Percentiles rank a stretch among this genome's conserved stretches.
phyloP scores from a whole-genome alignment of 1,284 basidiomycete genomes.

The Marasmius tenuissimus region DNA sequence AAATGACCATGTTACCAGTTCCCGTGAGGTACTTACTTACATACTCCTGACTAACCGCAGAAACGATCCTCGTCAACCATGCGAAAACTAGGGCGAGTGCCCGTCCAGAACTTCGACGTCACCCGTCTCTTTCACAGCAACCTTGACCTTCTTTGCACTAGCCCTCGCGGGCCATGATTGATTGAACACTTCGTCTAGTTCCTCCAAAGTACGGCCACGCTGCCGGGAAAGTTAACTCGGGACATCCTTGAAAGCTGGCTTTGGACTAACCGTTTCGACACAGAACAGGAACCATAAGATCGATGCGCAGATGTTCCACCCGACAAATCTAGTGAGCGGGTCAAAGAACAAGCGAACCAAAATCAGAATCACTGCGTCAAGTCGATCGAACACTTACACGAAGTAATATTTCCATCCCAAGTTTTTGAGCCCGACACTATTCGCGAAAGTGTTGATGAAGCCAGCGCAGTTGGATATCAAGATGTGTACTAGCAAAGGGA shows the following conservation, averaged over 20 bases:
- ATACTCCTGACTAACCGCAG: too few relatives aligned
- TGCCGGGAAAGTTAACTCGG: background rate
- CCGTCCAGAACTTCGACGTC: slow-evolving; percentile 4
- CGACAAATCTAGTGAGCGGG: slow-evolving; percentile 20
- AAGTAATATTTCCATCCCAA: slow-evolving; percentile 29
- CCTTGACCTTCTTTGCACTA: slow-evolving; percentile 19
- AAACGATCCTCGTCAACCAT: too few relatives aligned
- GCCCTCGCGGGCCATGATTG: slow-evolving; percentile 25
- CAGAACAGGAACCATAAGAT: slow-evolving; percentile 26
- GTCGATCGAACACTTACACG: slow-evolving; percentile 16
- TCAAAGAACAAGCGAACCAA: background rate
- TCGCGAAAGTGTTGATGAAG: slow-evolving; percentile 30
- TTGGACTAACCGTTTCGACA: slow-evolving; percentile 23
- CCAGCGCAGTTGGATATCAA: slow-evolving; percentile 27
- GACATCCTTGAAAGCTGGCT: background rate
- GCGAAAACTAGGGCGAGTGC: background rate
- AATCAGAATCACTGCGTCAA: background rate
- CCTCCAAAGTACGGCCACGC: slow-evolving; percentile 24
- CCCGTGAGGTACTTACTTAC: too few relatives aligned
- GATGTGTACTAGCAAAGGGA: slow-evolving; percentile 20
- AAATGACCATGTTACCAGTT: too few relatives aligned
- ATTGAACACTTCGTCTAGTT: slow-evolving; percentile 26
- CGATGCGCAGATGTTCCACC: slow-evolving; percentile 25
- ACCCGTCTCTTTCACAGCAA: slow-evolving; percentile 13
- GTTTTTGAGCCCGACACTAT: slow-evolving; percentile 23